Evolutionary conservation across 768 basidiomycete species (phyloP).

Genomic region (Suillus cothurnatus): DNA sequence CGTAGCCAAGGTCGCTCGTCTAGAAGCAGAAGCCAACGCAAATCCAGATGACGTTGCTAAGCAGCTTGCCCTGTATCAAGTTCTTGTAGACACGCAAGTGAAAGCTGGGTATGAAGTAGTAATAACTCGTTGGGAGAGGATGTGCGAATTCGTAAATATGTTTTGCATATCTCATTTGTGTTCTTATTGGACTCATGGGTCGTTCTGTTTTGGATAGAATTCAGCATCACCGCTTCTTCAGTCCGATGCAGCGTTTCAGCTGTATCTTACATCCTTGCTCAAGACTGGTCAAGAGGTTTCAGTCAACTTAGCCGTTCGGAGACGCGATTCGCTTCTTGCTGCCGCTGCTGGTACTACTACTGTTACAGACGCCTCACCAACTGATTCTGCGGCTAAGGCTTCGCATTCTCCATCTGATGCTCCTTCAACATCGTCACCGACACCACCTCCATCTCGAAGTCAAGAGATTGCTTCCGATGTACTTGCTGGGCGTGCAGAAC

Average conservation of each 20-base stretch:
- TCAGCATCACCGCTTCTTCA: slow-evolving; percentile 67
- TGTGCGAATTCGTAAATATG: slow-evolving; percentile 76
- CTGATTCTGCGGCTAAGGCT: slow-evolving; percentile 1
- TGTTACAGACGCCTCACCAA: slow-evolving; percentile 18
- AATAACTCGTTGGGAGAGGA: slow-evolving; percentile 80
- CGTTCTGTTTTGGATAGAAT: slow-evolving; percentile 45
- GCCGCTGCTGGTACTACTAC: slow-evolving; percentile 26
- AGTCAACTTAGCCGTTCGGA: slow-evolving; percentile 65
- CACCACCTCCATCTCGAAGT: slow-evolving; percentile 37
- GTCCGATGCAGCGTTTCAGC: slow-evolving; percentile 71
- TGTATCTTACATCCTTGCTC: slow-evolving; percentile 72
- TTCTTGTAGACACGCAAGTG: slow-evolving; percentile 63
- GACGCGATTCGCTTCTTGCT: slow-evolving; percentile 64
- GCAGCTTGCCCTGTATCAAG: slow-evolving; percentile 71
- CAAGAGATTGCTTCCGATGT: slow-evolving; percentile 46
- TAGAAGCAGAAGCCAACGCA: slow-evolving; percentile 79
- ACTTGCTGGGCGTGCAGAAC: slow-evolving; percentile 31
- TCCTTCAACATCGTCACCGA: slow-evolving; percentile 15
- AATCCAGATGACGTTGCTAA: slow-evolving; percentile 68
- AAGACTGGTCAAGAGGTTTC: slow-evolving; percentile 57
- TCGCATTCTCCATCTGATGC: slow-evolving; percentile 17
- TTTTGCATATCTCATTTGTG: not conserved
- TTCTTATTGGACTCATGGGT: slow-evolving; percentile 13
- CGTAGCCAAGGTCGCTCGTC: slow-evolving; percentile 68
- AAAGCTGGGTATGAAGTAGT: slow-evolving; percentile 72